Evolutionary conservation across 805 yeast species (phyloP).

Genomic region (Cyberlindnera amylophila): DNA sequence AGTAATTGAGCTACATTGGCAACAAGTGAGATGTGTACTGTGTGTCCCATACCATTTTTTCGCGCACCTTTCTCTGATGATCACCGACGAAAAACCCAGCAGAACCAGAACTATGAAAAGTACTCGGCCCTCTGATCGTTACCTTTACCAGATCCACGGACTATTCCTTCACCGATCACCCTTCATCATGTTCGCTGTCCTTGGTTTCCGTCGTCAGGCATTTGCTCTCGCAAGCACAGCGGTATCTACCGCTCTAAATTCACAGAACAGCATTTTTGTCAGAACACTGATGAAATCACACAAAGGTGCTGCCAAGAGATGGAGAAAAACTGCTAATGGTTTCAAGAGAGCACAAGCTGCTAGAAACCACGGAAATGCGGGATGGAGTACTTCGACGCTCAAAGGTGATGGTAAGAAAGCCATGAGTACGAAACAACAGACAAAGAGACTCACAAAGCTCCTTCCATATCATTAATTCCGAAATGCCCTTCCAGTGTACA

Average conservation of each 20-base stretch:
- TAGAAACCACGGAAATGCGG: conserved; percentile 89
- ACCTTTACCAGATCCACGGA: no score
- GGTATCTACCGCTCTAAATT: not conserved
- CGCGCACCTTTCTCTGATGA: no score
- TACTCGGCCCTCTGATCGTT: no score
- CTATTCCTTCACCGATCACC: no score
- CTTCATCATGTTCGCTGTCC: conserved; percentile 11
- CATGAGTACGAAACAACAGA: conserved; percentile 51
- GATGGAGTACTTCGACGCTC: conserved; percentile 67
- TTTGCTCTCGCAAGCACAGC: not conserved
- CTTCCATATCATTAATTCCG: conserved; percentile 30
- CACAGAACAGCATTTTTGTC: conserved; percentile 18
- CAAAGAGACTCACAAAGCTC: conserved; percentile 53
- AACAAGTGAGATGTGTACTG: no score
- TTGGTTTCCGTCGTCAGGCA: conserved; percentile 8
- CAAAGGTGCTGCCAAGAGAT: conserved; percentile 83
- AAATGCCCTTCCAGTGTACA: not conserved
- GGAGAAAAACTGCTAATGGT: conserved; percentile 69
- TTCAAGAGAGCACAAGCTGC: conserved; percentile 70
- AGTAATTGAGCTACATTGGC: conserved; percentile 1
- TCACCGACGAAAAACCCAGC: no score
- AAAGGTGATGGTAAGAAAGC: conserved; percentile 58
- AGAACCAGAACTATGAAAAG: no score
- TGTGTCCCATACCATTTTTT: no score
- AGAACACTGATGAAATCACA: conserved; percentile 64